Conservation (phyloP, 768 basidiomycete genomes). For the Collybiopsis luxurians region DNA sequence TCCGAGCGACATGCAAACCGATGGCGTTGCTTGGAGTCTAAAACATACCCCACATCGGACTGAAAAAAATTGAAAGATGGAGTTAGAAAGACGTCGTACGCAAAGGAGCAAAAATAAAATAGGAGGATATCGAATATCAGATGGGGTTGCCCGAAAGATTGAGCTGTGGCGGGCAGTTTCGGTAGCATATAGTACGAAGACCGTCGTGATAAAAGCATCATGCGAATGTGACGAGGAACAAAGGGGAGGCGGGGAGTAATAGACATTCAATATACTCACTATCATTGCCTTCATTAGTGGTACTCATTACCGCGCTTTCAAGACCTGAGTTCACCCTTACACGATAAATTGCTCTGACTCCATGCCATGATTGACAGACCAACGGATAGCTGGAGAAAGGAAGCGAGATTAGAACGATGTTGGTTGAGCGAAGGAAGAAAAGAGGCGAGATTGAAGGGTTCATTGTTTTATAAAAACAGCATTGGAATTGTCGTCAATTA, state of each 20-base stretch:
- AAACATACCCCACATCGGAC: neutral
- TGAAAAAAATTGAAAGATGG: neutral
- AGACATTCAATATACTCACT: too few species aligned
- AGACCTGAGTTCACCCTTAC: too few species aligned
- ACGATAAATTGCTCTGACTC: too few species aligned
- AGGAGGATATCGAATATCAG: slow-evolving; percentile 43
- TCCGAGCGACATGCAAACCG: too few species aligned
- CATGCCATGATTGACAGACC: too few species aligned
- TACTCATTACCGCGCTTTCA: too few species aligned
- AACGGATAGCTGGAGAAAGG: too few species aligned
- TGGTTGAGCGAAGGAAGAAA: too few species aligned
- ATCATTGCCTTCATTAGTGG: too few species aligned
- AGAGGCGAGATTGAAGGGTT: slow-evolving; percentile 24
- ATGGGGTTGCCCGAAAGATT: slow-evolving; percentile 75
- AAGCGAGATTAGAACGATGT: too few species aligned
- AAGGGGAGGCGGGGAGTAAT: too few species aligned
- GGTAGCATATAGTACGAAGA: slow-evolving; percentile 81
- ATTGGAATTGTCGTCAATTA: slow-evolving; percentile 73
- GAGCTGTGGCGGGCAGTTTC: slow-evolving; percentile 96
- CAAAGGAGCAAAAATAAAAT: neutral
- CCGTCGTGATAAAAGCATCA: slow-evolving; percentile 91
- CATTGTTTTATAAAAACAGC: slow-evolving; percentile 78
- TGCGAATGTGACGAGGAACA: slow-evolving; percentile 19
- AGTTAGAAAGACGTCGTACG: neutral
- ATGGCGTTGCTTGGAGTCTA: too few species aligned